Conservation (phyloP, 768 basidiomycete species). For the Suillus weaverae region DNA sequence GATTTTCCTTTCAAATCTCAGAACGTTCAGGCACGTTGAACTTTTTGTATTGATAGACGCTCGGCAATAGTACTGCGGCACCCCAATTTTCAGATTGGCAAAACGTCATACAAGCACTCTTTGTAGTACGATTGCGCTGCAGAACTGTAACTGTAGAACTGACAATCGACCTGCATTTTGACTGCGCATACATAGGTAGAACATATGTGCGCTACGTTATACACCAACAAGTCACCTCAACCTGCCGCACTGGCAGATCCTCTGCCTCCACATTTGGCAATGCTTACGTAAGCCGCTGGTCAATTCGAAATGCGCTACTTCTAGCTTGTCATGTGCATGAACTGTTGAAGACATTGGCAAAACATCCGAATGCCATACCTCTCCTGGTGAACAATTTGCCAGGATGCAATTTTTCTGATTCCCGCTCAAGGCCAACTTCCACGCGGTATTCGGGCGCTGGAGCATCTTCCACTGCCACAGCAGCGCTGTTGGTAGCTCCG, state of each 20-base stretch:
- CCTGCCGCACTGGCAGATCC: neutral
- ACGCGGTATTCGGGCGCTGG: neutral
- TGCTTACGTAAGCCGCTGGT: neutral
- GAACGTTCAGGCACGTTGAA: neutral
- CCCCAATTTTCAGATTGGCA: too few relatives aligned
- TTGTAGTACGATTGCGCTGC: neutral
- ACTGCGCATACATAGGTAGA: too few relatives aligned
- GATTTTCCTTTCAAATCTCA: too few relatives aligned
- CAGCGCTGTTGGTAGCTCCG: constrained; percentile 4
- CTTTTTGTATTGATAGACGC: neutral
- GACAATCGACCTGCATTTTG: too few relatives aligned
- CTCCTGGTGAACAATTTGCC: constrained; percentile 4
- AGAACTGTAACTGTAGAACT: neutral
- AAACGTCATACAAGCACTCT: neutral
- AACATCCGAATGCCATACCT: neutral
- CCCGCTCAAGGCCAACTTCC: neutral
- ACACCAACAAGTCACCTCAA: too few relatives aligned
- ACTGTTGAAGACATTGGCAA: neutral
- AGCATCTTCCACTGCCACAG: constrained; percentile 6
- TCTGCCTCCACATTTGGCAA: neutral
- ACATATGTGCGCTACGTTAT: too few relatives aligned
- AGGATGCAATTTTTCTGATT: neutral
- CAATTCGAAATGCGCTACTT: neutral
- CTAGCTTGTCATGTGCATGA: neutral
- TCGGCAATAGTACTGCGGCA: neutral